phyloP scores from a whole-genome alignment of 352 stramenopile species.

The Paralagenidium karlingii region DNA sequence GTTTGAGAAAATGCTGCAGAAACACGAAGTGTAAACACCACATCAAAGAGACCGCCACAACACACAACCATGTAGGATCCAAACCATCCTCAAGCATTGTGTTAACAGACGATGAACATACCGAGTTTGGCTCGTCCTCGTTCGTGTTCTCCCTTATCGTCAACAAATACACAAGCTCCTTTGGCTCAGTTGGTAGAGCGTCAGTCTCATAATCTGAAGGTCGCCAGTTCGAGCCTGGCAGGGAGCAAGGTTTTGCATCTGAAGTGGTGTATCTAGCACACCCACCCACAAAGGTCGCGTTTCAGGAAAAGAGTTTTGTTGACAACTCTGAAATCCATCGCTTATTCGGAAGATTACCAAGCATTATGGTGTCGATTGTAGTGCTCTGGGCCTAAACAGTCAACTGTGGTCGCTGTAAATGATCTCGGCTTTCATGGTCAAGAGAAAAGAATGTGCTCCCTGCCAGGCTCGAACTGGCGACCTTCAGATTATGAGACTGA shows the following conservation, averaged over 20 bases:
- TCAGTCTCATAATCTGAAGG: conserved; percentile 2
- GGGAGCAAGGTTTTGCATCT: conserved; percentile 1
- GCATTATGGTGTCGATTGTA: no score
- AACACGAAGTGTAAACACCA: conserved; percentile 52
- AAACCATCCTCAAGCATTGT: neutral
- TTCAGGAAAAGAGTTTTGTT: no score
- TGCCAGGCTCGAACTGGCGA: conserved; percentile 1
- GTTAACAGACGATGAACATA: neutral
- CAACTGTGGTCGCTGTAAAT: no score
- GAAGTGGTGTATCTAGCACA: no score
- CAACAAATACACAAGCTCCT: no score
- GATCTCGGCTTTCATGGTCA: no score
- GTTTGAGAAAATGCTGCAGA: conserved; percentile 59
- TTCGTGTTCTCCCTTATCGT: no score
- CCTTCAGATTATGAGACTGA: conserved; percentile 2
- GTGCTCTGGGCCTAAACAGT: no score
- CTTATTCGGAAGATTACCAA: no score
- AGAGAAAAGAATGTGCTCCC: conserved; percentile 1
- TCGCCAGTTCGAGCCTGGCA: conserved; percentile 1
- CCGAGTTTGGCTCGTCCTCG: neutral
- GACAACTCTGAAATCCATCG: no score
- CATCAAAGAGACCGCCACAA: no score
- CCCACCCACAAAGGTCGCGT: no score
- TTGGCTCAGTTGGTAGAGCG: conserved; percentile 2
- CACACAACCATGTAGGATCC: neutral